Evolutionary conservation across 2,329 filamentous ascomycete genomes (phyloP), one percentile per base, ranked within the genome.

Genomic region (Exophiala lecanii-corni): DNA sequence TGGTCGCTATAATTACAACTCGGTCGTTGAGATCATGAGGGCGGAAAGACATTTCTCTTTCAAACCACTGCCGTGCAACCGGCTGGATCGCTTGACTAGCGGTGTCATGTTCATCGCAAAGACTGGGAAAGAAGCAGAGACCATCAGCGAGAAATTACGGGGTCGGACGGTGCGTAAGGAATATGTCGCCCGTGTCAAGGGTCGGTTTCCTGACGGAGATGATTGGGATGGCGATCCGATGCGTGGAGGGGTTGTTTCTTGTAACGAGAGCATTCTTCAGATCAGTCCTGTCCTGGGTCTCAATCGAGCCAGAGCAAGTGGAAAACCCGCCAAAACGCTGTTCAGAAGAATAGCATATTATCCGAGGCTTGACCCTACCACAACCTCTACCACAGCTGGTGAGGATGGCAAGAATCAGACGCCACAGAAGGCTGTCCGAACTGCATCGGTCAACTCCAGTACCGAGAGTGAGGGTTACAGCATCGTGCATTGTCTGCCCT

Each of bases 81-180:
- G 92, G n/a, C 78, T 98, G 19, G 92, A 98, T 62, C 76, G 92
- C 39, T 70, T 98, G 57, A 98, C 92, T 0, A 95, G 88, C 56
- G 92, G 92, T 36, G 86, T 98, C 61, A 97, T 98, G 91, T 98
- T 98, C 64, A 82, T 98, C 56, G 92, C 84, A 19, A 98, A 98
- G 68, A 81, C 86, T 51, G 74, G 82, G 26, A 78, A 81, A 57
- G 86, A 86, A 0, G 91, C 92, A 1, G 87, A 91, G 52, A 73
- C 74, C 21, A 75, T 98, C 54, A 81, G 82, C 41, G 69, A 74
- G 31, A 85, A 95, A 63, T 86, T 98, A 45, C 78, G 81, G 54
- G 77, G 76, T 4, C 77, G 92, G 25, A 91, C 84, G 0, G 86
- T 98, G 26, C 82, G 88, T 56, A 98, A 98, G 63, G 92, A 98